A percentile compares a stretch with the other conserved stretches of the same genome.
Evolutionary conservation across 2,329 filamentous ascomycete genomes (phyloP).

Genomic region (Neonectria coccinea): DNA sequence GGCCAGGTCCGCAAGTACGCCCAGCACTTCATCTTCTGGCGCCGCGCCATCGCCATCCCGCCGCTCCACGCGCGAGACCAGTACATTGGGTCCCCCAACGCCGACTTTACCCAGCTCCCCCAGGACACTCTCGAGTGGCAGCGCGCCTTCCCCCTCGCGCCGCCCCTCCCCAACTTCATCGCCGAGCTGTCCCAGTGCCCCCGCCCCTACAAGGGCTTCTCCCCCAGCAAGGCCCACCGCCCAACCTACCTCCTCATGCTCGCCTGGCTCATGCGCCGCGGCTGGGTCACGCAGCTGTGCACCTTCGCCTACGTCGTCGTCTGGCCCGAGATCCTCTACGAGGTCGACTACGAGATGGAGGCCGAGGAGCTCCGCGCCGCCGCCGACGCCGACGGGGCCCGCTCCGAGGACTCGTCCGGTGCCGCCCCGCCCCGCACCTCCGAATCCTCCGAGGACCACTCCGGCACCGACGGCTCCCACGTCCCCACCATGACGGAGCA

Average conservation of each 20-base stretch:
- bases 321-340: conserved; percentile 83
- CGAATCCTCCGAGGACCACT: conserved; percentile 43
- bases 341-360: conserved; percentile 79
- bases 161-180: conserved; percentile 88
- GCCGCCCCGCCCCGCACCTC: conserved; percentile 41
- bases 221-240: conserved; percentile 88
- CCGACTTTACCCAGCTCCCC: conserved; percentile 78
- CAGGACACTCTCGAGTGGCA: conserved; percentile 79
- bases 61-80: conserved; percentile 90
- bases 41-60: conserved; percentile 89
- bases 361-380: conserved; percentile 68
- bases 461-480: conserved; percentile 38
- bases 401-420: conserved; percentile 37
- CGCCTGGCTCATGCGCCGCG: conserved; percentile 91
- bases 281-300: conserved; percentile 93
- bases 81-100: conserved; percentile 93
- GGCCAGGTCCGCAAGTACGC: conserved; percentile 88
- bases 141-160: conserved; percentile 83
- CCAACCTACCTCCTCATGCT: conserved; percentile 90
- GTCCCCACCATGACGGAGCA: conserved; percentile 63
- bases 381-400: conserved; percentile 38
- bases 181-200: conserved; percentile 83
- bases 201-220: conserved; percentile 83
- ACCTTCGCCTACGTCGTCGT: conserved; percentile 92
- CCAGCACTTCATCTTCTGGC: conserved; percentile 95